A percentile compares a stretch with the other conserved stretches of the same genome.
Evolutionary conservation across 176 grass and related monocot genomes (phyloP).

Genomic region (Eragrostis nindensis): DNA sequence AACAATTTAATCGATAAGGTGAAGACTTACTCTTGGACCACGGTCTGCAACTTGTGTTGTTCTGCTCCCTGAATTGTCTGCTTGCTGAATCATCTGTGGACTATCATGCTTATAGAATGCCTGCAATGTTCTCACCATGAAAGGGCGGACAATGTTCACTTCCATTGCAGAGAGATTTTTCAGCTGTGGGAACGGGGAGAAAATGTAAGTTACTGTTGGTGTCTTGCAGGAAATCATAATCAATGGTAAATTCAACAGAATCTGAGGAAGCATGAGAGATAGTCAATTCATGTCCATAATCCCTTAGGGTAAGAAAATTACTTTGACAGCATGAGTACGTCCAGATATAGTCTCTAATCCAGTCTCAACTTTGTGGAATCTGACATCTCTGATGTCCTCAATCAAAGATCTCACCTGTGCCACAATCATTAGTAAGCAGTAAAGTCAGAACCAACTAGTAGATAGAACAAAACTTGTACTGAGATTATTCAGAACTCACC

Average conservation of each 20-base stretch:
- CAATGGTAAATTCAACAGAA: not conserved
- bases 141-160: conserved; percentile 93
- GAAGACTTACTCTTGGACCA: conserved; percentile 68
- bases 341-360: conserved; percentile 92
- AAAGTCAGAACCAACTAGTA: conserved; percentile 19
- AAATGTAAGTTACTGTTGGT: not conserved
- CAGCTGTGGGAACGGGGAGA: conserved; percentile 48
- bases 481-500: conserved; percentile 52
- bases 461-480: conserved; percentile 6
- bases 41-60: conserved; percentile 58
- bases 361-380: conserved; percentile 94
- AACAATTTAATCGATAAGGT: not conserved
- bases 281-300: not conserved
- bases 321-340: conserved; percentile 97
- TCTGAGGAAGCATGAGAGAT: not conserved
- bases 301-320: conserved; percentile 14
- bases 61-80: conserved; percentile 47
- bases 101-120: conserved; percentile 97
- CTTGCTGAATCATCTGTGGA: conserved; percentile 82
- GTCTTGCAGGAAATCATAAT: not conserved
- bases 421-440: conserved; percentile 23
- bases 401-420: conserved; percentile 87
- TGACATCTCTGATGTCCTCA: conserved; percentile 98
- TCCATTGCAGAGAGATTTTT: conserved; percentile 99
- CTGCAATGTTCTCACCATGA: conserved; percentile 92